A percentile compares a stretch with the other conserved stretches of the same genome.
Evolutionary conservation across 768 basidiomycete genomes (phyloP).

Genomic region (Tylopilus subfusipes): DNA sequence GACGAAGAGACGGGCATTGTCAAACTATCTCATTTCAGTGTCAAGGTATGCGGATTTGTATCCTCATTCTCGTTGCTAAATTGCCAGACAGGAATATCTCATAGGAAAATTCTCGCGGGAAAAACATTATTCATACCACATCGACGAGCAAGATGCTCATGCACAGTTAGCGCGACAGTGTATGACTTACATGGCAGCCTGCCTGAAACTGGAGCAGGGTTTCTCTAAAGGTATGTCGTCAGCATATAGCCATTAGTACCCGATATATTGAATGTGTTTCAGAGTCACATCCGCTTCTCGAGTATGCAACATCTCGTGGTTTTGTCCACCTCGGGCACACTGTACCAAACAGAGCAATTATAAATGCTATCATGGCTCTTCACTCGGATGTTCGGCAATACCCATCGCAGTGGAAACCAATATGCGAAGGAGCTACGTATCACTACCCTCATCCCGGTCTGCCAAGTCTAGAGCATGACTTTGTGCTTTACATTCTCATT

Average conservation of each 20-base stretch:
- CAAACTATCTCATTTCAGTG: not conserved
- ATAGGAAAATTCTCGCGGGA: too few species aligned
- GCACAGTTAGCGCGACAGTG: not conserved
- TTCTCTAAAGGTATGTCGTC: too few species aligned
- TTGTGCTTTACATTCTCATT: not conserved
- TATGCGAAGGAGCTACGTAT: not conserved
- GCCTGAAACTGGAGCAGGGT: not conserved
- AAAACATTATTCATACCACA: not conserved
- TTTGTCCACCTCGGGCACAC: not conserved
- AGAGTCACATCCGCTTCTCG: not conserved
- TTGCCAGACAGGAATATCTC: too few species aligned
- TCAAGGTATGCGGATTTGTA: not conserved
- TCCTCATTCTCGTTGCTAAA: too few species aligned
- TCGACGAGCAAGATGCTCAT: not conserved
- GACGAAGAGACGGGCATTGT: not conserved
- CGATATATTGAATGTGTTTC: too few species aligned
- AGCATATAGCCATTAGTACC: too few species aligned
- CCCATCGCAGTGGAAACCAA: not conserved
- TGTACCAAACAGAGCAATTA: too few species aligned
- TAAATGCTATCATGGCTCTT: not conserved
- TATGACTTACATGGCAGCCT: not conserved
- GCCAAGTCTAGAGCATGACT: not conserved
- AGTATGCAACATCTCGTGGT: not conserved
- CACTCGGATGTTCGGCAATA: not conserved
- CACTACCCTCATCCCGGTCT: not conserved